Base-by-base conservation (phyloP, 2,329 filamentous ascomycete species). In the Pseudogymnoascus sp. region DNA sequence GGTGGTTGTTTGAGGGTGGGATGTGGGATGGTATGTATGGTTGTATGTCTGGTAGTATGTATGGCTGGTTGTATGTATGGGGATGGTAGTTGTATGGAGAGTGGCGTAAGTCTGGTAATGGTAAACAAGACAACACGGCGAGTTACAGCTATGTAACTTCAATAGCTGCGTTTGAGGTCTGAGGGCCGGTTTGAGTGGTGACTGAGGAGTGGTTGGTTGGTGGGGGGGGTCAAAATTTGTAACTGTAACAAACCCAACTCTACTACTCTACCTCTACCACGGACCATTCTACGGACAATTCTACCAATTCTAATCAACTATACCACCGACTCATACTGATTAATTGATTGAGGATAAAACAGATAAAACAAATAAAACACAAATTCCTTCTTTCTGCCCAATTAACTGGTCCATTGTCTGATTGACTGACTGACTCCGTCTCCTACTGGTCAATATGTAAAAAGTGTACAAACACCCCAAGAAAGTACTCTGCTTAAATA, bases 401-500 rank as follows among this genome's bases (percentile, higher is more conserved):
- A 51, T 51, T 51, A 51, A 51, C 45, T 51, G 23, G 2, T n/a
- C 45, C 45, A 25, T 48, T 25, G 11, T 6, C 43, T 45, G 43
- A 51, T 45, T 51, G 45, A 25, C 21, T 25, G 45, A 28, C 23
- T 14, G 41, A 13, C 16, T 43, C 11, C 21, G 14, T 1, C 43
- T 48, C 43, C n/a, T 25, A 51, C 45, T 51, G 45, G 23, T 25
- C 23, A 28, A 8, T 51, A n/a, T 28, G 3, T 1, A 1, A n/a
- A 51, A 51, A 10, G 28, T 31, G 23, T 51, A 51, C 45, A 51
- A 28, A 28, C 45, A 51, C 28, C 28, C 28, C 28, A 31, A 31
- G 14, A 51, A 51, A 51, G 45, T 51, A 51, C 45, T 51, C 45
- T 51, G 45, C 45, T 51, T 51, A 51, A 51, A 51, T 51, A 51